These are phyloP conservation scores for Dissophora globulifera DNA, from an alignment of 192 early-diverging fungal genomes.

Conservation along the genomic window DNA sequence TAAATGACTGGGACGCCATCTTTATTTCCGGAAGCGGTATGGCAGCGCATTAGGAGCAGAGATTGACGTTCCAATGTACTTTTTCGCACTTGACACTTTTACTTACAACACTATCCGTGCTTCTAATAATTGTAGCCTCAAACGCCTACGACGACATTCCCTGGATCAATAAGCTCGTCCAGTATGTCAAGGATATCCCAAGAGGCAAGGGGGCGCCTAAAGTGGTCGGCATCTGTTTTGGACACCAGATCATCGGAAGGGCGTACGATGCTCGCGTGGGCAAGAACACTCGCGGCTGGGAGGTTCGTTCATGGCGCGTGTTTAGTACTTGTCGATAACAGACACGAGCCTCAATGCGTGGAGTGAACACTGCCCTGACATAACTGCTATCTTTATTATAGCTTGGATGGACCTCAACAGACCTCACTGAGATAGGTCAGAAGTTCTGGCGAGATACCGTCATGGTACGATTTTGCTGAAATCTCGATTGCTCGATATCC, in stretches of 20 bases:
- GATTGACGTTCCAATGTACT: too few species aligned
- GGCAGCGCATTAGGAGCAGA: too few species aligned
- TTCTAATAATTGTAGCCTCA: constrained; percentile 32
- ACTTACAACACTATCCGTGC: not conserved
- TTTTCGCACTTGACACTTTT: not conserved
- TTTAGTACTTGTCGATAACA: too few species aligned
- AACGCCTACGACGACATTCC: constrained; percentile 71
- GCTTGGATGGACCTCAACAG: constrained; percentile 56
- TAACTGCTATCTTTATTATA: constrained; percentile 12
- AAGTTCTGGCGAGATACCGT: constrained; percentile 28
- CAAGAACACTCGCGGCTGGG: constrained; percentile 78
- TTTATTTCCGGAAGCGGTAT: constrained; percentile 66
- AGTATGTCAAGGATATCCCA: constrained; percentile 60
- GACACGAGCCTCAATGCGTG: too few species aligned
- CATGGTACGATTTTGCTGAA: constrained; percentile 16
- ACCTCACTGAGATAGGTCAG: constrained; percentile 54
- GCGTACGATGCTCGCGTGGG: constrained; percentile 68
- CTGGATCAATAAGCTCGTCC: constrained; percentile 73
- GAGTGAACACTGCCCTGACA: constrained; percentile 3
- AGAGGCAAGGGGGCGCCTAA: constrained; percentile 34
- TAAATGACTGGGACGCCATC: constrained; percentile 60
- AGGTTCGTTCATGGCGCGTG: constrained; percentile 62
- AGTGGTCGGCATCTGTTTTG: constrained; percentile 83
- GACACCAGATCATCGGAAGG: constrained; percentile 83
- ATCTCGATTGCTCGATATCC: not conserved